Conservation (phyloP, 768 basidiomycete species). For the Hypsizygus marmoreus region DNA sequence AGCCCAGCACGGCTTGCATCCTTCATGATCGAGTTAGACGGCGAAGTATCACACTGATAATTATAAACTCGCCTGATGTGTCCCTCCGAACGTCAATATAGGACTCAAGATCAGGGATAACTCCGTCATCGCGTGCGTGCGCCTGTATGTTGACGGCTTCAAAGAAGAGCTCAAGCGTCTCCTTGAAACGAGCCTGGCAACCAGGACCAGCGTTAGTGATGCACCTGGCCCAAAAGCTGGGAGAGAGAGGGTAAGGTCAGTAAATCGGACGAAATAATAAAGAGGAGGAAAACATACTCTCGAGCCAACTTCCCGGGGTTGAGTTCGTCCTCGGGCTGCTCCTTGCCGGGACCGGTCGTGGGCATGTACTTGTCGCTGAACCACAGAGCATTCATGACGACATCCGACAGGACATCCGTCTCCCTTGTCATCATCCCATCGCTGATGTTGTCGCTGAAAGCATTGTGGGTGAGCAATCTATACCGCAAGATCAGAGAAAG, state of each 20-base stretch:
- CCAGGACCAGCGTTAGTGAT: conserved; percentile 57
- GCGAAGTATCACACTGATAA: background rate
- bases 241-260: conserved; percentile 8
- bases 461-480: conserved; percentile 7
- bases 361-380: conserved; percentile 54
- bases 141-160: conserved; percentile 68
- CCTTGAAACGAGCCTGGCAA: conserved; percentile 67
- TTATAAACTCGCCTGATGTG: conserved; percentile 54
- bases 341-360: conserved; percentile 38
- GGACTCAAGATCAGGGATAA: conserved; percentile 69
- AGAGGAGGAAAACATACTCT: conserved; percentile 50
- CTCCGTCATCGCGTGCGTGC: conserved; percentile 49
- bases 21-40: conserved; percentile 20
- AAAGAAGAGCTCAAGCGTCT: conserved; percentile 69
- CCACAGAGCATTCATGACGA: conserved; percentile 74
- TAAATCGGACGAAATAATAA: conserved; percentile 1
- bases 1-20: conserved; percentile 75
- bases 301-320: conserved; percentile 65
- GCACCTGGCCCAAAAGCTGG: conserved; percentile 70
- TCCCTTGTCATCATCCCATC: conserved; percentile 75
- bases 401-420: conserved; percentile 56
- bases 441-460: conserved; percentile 66
- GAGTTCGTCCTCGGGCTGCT: conserved; percentile 42
- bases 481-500: conserved; percentile 8
- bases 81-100: conserved; percentile 75